These are phyloP conservation scores for Laburnicola sp. DNA, from an alignment of 2,329 filamentous ascomycete genomes.

Conservation along the genomic window DNA sequence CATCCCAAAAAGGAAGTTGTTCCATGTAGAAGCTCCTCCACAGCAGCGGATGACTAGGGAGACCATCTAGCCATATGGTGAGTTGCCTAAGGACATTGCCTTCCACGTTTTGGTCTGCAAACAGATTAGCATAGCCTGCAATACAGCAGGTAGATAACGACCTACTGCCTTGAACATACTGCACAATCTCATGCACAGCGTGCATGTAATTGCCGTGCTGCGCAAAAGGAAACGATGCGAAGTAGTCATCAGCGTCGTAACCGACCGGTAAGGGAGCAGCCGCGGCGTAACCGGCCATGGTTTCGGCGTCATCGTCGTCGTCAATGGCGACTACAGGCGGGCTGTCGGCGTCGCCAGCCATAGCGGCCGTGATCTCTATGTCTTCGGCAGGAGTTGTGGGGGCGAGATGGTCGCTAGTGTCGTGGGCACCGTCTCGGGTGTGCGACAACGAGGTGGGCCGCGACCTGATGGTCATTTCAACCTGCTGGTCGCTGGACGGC, in stretches of 20 bases:
- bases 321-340: conserved; percentile 46
- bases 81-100: conserved; percentile 29
- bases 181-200: conserved; percentile 27
- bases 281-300: conserved; percentile 22
- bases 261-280: conserved; percentile 20
- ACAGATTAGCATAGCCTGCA: conserved; percentile 16
- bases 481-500: conserved; percentile 33
- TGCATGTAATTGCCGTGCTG: conserved; percentile 19
- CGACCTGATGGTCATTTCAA: conserved; percentile 47
- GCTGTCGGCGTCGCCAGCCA: conserved; percentile 25
- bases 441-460: conserved; percentile 35
- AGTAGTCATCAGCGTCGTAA: conserved; percentile 31
- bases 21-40: conserved; percentile 31
- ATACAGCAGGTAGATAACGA: not conserved
- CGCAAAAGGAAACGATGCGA: conserved; percentile 38
- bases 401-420: conserved; percentile 11
- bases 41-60: conserved; percentile 28
- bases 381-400: conserved; percentile 12
- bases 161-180: conserved; percentile 34
- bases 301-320: conserved; percentile 41
- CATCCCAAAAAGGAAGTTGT: conserved; percentile 41
- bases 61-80: conserved; percentile 30
- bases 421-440: conserved; percentile 19
- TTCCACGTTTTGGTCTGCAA: conserved; percentile 24
- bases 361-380: conserved; percentile 16